Evolutionary conservation across 805 yeast genomes (phyloP).

Genomic region (Myxozyma neglecta): DNA sequence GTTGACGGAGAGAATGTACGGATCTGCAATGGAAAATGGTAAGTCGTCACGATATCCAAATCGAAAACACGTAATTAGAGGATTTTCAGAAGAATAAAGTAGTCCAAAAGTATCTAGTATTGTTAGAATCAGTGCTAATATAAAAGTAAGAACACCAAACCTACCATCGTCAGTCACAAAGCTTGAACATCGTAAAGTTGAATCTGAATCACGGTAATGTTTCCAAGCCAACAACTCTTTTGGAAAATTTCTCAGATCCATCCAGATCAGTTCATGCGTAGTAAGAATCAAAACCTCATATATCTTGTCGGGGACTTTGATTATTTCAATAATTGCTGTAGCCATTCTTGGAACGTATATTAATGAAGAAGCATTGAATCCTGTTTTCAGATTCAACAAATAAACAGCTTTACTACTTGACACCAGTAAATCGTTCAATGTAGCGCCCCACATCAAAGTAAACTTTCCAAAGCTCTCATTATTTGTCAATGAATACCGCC

Average conservation of each 20-base stretch:
- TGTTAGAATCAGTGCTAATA: conserved; percentile 34
- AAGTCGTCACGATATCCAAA: conserved; percentile 41
- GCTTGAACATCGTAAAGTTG: conserved; percentile 46
- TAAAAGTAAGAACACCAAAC: conserved; percentile 35
- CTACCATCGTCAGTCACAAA: conserved; percentile 8
- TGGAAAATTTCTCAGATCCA: conserved; percentile 43
- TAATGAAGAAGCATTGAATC: not conserved
- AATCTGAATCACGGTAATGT: conserved; percentile 59
- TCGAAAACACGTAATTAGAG: conserved; percentile 41
- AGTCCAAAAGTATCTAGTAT: conserved; percentile 31
- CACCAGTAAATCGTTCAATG: conserved; percentile 19
- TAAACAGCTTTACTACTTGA: conserved; percentile 6
- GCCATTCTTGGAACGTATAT: not conserved
- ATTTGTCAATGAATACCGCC: not conserved
- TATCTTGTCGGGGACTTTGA: conserved; percentile 30
- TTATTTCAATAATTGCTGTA: conserved; percentile 10
- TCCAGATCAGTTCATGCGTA: conserved; percentile 62
- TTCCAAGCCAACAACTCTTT: conserved; percentile 66
- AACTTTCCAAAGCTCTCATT: not conserved
- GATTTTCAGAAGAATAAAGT: conserved; percentile 40
- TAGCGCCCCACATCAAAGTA: conserved; percentile 22
- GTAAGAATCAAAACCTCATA: conserved; percentile 58
- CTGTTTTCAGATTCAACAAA: conserved; percentile 16
- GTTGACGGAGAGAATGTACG: conserved; percentile 30
- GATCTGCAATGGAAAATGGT: conserved; percentile 46